A percentile compares a stretch with the other conserved stretches of the same genome.
phyloP scores from a whole-genome alignment of 2,329 filamentous ascomycete species.

The Paraconiothyrium brasiliense region DNA sequence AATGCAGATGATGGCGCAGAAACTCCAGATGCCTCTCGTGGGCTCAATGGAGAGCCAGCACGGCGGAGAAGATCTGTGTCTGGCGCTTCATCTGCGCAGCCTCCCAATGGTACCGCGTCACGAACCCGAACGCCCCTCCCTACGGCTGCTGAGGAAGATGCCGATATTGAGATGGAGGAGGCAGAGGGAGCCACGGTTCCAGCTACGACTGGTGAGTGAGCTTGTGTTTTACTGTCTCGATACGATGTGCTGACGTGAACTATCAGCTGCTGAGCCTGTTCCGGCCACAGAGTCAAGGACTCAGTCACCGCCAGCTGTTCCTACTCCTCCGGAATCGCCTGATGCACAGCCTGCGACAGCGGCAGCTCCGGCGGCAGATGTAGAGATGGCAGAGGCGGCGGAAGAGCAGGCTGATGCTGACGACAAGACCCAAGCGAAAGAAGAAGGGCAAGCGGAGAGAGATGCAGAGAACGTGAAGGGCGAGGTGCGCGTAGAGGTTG shows the following conservation, averaged over 20 bases:
- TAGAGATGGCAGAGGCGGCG: slow-evolving; percentile 42
- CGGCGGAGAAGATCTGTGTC: slow-evolving; percentile 41
- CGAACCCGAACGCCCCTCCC: slow-evolving; percentile 40
- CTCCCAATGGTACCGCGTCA: slow-evolving; percentile 30
- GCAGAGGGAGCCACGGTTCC: slow-evolving; percentile 26
- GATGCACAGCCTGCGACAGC: slow-evolving; percentile 27
- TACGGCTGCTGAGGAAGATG: slow-evolving; percentile 42
- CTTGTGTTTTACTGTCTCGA: background rate
- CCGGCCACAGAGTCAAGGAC: slow-evolving; percentile 25
- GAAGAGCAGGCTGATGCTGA: slow-evolving; percentile 19
- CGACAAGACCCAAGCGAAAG: slow-evolving; percentile 30
- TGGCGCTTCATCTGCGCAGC: slow-evolving; percentile 31
- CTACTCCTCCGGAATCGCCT: slow-evolving; percentile 50
- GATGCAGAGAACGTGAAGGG: slow-evolving; percentile 43
- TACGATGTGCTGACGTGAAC: slow-evolving; percentile 1
- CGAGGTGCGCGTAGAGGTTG: slow-evolving; percentile 41
- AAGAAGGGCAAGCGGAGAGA: slow-evolving; percentile 38
- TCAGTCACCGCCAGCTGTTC: slow-evolving; percentile 43
- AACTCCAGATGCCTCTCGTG: slow-evolving; percentile 36
- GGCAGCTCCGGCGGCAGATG: slow-evolving; percentile 34
- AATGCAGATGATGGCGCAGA: slow-evolving; percentile 51
- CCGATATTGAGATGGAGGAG: slow-evolving; percentile 50
- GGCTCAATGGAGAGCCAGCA: slow-evolving; percentile 44
- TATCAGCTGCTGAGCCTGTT: slow-evolving; percentile 17
- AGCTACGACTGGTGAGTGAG: slow-evolving; percentile 21